Base-by-base conservation (phyloP, 2,329 filamentous ascomycete genomes). In the Proliferodiscus dingleyae region DNA sequence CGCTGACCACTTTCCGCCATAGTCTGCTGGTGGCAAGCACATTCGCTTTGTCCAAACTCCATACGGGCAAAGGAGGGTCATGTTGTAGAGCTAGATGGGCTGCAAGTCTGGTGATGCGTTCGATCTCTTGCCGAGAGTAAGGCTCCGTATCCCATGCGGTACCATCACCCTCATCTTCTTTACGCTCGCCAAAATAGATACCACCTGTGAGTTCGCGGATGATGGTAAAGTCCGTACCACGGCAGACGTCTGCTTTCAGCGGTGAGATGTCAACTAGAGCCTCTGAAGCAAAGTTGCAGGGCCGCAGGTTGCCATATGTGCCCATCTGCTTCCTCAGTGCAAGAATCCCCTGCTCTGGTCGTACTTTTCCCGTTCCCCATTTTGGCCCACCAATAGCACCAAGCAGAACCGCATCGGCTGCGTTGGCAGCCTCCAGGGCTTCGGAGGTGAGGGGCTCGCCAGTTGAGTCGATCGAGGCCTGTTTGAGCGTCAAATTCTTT, bases 381-480 rank as follows among this genome's bases (percentile, higher is more conserved):
- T 96, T 68, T 11, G 93, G 91, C n/a, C 91, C 91, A 58, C 91
- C 91, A 62, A 97, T 94, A 58, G 91, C 89, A 57, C 90, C 91
- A 44, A 97, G 82, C 49, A 97, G 82, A 49, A 97, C 85, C 30
- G 90, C 91, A 67, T 95, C 86, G 53, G 90, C 89, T 41, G 77
- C 73, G 68, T 94, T 90, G 56, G 89, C 89, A 28, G 89, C 89
- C 11, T 72, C 71, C 59, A 97, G 85, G 51, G 89, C 88, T 61
- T 85, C 81, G 58, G 93, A 83, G 43, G 89, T 95, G 51, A 97
- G 74, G 23, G 91, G 83, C 23, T 72, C 77, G 59, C 88, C 87
- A 62, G 81, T 81, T 15, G 81, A 82, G 62, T 96, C 83, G 68
- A 97, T 96, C 38, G 90, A 96, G 66, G 82, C 85, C 89, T 95